Base-by-base conservation (phyloP, 129 eudicot species). In the Sambucus nigra region DNA sequence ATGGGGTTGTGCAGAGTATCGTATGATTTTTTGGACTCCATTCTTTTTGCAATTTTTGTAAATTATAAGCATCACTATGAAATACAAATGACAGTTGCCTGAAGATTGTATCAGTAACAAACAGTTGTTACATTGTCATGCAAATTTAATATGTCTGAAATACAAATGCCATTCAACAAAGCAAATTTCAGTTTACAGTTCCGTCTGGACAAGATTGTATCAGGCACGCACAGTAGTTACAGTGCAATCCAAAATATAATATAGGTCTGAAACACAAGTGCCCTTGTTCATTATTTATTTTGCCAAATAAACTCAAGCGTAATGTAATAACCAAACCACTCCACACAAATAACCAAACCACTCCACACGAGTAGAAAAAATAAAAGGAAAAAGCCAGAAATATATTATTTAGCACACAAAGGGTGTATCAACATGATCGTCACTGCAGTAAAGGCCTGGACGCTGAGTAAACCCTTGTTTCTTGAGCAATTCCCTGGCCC, bases 401-500 rank as follows among this genome's bases (percentile, higher is more conserved):
- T 9, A 57, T 15, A 10, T 39, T n/a, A 57, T 5, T 63, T 57
- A 76, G 75, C 89, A 81, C 47, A 81, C 71, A 38, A 91, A 91
- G 14, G 55, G 6, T n/a, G 75, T 61, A 19, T 72, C 63, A 35
- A 87, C 94, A 76, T 91, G 77, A 18, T 72, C 80, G 54, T 91
- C 93, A 53, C 95, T 82, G 73, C 95, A 71, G 38, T 91, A 91
- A 45, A 91, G 76, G 63, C 98, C 82, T 23, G 98, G 98, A 59
- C 82, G 95, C 53, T 91, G 98, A 53, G 82, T 94, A 52, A 85
- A 95, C 39, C 70, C 33, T 61, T 85, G 88, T 57, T 26, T 38
- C 55, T 47, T 5, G 51, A 91, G 46, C 70, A 85, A 55, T 56
- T 68, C 33, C 52, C 95, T 76, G 8, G 95, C 82, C 61, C 69